phyloP scores from a whole-genome alignment of 805 yeast species.

The Spathaspora boniae region DNA sequence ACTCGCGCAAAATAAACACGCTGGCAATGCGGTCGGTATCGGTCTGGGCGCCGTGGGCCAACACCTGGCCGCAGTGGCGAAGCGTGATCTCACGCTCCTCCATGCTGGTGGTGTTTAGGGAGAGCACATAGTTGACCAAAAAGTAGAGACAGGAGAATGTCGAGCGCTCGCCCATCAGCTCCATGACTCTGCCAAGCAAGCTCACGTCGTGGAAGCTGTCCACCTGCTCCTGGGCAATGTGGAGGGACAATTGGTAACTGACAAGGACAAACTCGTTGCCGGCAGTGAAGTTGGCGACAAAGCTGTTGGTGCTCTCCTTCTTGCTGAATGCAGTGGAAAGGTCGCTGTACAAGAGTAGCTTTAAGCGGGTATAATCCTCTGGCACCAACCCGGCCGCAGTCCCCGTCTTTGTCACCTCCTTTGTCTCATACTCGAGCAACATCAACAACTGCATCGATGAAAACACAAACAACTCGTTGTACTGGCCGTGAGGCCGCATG shows the following conservation, averaged over 20 bases:
- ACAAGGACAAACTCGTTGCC: constrained; percentile 13
- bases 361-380: constrained; percentile 10
- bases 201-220: no score
- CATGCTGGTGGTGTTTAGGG: constrained; percentile 1
- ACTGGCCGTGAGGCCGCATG: constrained; percentile 14
- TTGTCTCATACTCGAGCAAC: constrained; percentile 21
- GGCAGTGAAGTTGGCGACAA: constrained; percentile 15
- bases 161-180: background rate
- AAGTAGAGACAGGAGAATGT: constrained; percentile 2
- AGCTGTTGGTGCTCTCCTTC: constrained; percentile 14
- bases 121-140: constrained; percentile 1
- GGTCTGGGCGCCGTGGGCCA: constrained; percentile 9
- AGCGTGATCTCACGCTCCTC: background rate
- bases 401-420: constrained; percentile 4
- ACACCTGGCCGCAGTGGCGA: no score
- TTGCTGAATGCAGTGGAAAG: constrained; percentile 14
- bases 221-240: no score
- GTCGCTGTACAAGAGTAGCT: constrained; percentile 13
- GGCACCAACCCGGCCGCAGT: constrained; percentile 2
- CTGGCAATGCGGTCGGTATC: constrained; percentile 20
- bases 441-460: constrained; percentile 27
- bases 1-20: constrained; percentile 16
- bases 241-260: constrained; percentile 16
- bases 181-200: background rate
- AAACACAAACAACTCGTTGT: constrained; percentile 26